Percentiles rank a stretch among this genome's conserved stretches.
phyloP scores from a whole-genome alignment of 2,329 filamentous ascomycete species.

The Cladorrhinum sp. region DNA sequence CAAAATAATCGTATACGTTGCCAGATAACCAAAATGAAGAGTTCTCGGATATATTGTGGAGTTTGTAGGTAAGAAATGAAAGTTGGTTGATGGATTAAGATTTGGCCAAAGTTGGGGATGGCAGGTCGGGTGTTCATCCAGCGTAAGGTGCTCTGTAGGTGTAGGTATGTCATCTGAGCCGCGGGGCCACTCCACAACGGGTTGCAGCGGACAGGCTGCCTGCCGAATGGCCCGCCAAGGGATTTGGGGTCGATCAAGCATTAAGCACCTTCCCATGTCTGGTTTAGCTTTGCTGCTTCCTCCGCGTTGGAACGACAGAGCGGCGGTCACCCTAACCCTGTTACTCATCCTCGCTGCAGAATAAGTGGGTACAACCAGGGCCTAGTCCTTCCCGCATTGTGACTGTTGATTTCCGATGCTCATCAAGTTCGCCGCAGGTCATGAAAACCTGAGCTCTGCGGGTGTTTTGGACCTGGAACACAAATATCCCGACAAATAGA shows the following conservation, averaged over 20 bases:
- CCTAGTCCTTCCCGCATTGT: neutral
- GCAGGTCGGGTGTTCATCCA: conserved; percentile 5
- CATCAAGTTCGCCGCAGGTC: neutral
- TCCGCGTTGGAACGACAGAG: neutral
- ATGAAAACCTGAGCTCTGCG: neutral
- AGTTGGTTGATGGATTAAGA: neutral
- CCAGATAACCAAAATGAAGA: neutral
- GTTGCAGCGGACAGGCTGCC: neutral
- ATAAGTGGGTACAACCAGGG: neutral
- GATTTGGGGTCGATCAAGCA: neutral
- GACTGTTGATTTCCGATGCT: neutral
- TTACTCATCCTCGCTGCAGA: neutral
- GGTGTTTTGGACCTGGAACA: neutral
- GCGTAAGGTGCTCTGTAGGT: neutral
- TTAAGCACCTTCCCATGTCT: neutral
- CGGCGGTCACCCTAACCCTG: neutral
- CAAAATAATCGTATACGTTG: neutral
- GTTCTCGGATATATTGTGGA: neutral
- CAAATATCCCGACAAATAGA: neutral
- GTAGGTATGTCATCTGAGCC: conserved; percentile 19
- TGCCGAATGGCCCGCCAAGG: neutral
- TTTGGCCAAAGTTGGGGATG: neutral
- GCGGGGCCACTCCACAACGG: conserved; percentile 10
- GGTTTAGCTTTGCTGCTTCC: neutral
- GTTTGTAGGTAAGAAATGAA: neutral